Evolutionary conservation across 768 basidiomycete species (phyloP).

Genomic region (Termitomyces sp.): DNA sequence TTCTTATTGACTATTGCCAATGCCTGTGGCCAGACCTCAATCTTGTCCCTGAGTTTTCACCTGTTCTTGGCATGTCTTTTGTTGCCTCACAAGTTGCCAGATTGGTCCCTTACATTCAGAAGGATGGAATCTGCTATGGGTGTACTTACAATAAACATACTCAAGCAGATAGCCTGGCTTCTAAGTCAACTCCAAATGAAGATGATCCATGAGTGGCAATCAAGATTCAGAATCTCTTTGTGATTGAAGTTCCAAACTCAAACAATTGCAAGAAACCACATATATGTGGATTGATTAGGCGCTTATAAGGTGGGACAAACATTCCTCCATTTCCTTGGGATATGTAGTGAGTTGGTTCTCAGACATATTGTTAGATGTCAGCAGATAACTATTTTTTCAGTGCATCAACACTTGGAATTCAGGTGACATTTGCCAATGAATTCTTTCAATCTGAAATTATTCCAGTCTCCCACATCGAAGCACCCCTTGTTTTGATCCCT

Average conservation of each 20-base stretch:
- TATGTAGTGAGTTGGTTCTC: too few species aligned
- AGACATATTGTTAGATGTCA: too few species aligned
- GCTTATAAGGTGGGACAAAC: too few species aligned
- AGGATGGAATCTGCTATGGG: background rate
- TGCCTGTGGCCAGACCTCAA: background rate
- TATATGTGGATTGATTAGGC: too few species aligned
- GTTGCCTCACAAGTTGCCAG: background rate
- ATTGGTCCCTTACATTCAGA: background rate
- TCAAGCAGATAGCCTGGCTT: background rate
- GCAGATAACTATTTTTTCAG: too few species aligned
- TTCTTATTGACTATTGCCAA: background rate
- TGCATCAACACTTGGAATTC: too few species aligned
- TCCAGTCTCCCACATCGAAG: too few species aligned
- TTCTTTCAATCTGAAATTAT: too few species aligned
- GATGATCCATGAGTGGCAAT: background rate
- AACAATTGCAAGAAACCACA: too few species aligned
- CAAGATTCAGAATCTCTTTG: background rate
- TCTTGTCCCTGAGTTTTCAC: background rate
- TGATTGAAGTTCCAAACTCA: background rate
- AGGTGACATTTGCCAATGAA: too few species aligned
- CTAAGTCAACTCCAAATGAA: background rate
- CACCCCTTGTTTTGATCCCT: too few species aligned
- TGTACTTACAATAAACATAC: background rate
- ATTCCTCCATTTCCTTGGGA: too few species aligned
- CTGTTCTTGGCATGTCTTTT: background rate